Evolutionary conservation across 331 rosid species (phyloP).

Genomic region (Cucumis variabilis): DNA sequence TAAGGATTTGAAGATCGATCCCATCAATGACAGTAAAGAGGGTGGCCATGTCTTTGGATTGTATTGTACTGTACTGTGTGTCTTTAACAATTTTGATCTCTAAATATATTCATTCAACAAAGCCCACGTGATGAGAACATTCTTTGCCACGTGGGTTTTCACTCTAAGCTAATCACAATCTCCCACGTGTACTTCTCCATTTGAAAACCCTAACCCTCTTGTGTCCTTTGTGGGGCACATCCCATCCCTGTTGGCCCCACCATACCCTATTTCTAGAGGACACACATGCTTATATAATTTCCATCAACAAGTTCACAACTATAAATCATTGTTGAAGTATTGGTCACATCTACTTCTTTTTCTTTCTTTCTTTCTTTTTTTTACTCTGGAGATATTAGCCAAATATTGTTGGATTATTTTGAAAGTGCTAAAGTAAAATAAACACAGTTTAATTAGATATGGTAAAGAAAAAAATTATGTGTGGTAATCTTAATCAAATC

Average conservation of each 20-base stretch:
- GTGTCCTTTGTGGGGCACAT: neutral
- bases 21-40: neutral
- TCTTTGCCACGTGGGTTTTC: neutral
- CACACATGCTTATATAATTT: neutral
- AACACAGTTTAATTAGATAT: too few species aligned
- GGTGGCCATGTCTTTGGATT: neutral
- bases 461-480: too few species aligned
- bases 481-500: too few species aligned
- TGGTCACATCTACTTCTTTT: too few species aligned
- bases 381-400: too few species aligned
- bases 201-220: neutral
- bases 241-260: neutral
- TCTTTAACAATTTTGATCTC: too few species aligned
- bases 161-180: neutral
- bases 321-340: too few species aligned
- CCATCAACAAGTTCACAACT: too few species aligned
- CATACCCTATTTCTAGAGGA: neutral
- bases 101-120: neutral
- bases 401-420: too few species aligned
- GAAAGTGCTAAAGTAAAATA: too few species aligned
- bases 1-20: neutral
- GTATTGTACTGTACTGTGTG: neutral
- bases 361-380: too few species aligned
- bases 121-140: slow-evolving; percentile 14
- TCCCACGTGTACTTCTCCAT: neutral